Conservation (phyloP, 495 filamentous ascomycete genomes). For the Collariella sp. region DNA sequence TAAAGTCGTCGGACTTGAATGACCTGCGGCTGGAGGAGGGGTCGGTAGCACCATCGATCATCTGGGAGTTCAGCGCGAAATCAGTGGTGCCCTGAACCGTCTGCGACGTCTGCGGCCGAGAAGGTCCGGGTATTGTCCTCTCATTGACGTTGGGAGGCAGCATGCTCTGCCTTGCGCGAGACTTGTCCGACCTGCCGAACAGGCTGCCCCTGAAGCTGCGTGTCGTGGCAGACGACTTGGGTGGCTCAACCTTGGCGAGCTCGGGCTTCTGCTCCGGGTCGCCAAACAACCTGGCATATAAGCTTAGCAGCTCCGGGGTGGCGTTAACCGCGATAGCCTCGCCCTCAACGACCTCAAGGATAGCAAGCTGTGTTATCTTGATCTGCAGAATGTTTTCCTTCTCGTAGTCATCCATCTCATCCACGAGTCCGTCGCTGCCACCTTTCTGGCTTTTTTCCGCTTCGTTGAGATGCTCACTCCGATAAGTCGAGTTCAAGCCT, state of each 20-base stretch:
- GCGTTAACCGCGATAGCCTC: conserved; percentile 74
- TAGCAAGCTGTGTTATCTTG: conserved; percentile 85
- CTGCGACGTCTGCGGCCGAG: conserved; percentile 32
- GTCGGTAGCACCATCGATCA: conserved; percentile 31
- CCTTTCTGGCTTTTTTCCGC: conserved; percentile 30
- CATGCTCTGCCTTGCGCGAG: conserved; percentile 25
- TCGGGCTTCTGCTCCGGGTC: conserved; percentile 35
- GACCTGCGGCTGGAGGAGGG: conserved; percentile 24
- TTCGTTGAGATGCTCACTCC: conserved; percentile 49
- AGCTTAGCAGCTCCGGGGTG: conserved; percentile 69
- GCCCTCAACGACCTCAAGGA: conserved; percentile 74
- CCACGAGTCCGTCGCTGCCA: conserved; percentile 49
- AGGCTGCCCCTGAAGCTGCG: conserved; percentile 67
- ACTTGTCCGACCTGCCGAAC: conserved; percentile 47
- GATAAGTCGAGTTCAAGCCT: conserved; percentile 36
- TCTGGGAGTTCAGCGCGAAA: conserved; percentile 31
- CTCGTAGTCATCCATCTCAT: conserved; percentile 66
- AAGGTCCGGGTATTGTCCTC: conserved; percentile 17
- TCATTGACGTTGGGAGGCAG: conserved; percentile 19
- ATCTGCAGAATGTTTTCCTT: conserved; percentile 77
- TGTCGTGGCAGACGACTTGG: conserved; percentile 63
- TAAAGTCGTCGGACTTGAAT: conserved; percentile 29
- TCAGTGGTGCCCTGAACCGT: conserved; percentile 37
- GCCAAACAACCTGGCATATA: conserved; percentile 73
- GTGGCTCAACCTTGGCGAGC: conserved; percentile 38